Evolutionary conservation across 2,329 filamentous ascomycete species (phyloP), one percentile per base, ranked within the genome.

Genomic region (Aspergillus intermedius): DNA sequence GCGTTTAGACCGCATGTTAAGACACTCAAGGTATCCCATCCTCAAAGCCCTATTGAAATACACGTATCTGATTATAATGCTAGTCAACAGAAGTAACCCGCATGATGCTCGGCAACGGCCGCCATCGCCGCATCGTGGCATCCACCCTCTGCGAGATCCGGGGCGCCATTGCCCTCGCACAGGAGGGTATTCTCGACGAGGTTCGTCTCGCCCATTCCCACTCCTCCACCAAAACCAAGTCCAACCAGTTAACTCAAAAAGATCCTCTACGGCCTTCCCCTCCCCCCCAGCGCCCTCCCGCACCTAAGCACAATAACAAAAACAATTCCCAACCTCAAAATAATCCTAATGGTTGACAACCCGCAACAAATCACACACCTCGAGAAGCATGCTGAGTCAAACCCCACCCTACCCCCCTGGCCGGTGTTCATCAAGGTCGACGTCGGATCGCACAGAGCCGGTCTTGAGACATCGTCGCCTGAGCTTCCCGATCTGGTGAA

Each of bases 1-100:
- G 50, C 55, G 3, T 74, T 74, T 22, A 57, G 72, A 17, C 70
- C 71, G 15, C 72, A 74, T 53, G 66, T 74, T n/a, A 74, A 74
- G 54, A 74, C 72, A 0, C 60, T 74, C 21, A 74, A 74, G 63
- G 72, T 70, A 35, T 44, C n/a, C 8, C 10, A 3, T 19, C 5
- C 17, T 46, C 28, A 45, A 15, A 13, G 5, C 1, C 8, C 10
- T 1, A 2, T 9, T n/a, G 21, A 23, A 25, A 15, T 7, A 19
- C 12, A 15, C 5, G 6, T 9, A 46, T 39, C 30, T 34, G 48
- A 48, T 39, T 21, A 9, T 3, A 9, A 8, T 17, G 5, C 7
- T 21, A n/a, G 43, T 28, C 34, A 35, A 34, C 4, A n/a, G 63
- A 65, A 47, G 57, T 63, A 17, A 74, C 71, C 0, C 57, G 70